Percentiles rank a stretch among this genome's conserved stretches.
Evolutionary conservation across 2,329 filamentous ascomycete species (phyloP).

Genomic region (Cercospora sojina): DNA sequence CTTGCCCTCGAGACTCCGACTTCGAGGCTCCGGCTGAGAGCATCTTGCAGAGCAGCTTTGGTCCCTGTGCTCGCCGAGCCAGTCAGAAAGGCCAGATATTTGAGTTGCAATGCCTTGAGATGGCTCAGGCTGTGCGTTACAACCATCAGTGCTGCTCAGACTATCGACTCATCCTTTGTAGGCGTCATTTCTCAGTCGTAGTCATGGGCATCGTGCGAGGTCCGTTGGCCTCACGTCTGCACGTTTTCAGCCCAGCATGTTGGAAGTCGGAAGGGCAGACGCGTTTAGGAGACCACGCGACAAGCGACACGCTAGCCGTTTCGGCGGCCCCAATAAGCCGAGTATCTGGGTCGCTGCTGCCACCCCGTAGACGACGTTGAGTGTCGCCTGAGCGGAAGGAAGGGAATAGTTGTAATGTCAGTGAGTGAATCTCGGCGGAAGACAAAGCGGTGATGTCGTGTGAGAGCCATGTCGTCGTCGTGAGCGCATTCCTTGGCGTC

Average conservation of each 20-base stretch:
- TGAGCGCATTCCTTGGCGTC: conserved; percentile 1
- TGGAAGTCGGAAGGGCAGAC: background rate
- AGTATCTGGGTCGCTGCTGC: background rate
- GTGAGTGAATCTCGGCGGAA: background rate
- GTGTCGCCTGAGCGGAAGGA: background rate
- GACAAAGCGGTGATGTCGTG: background rate
- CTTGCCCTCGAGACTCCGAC: background rate
- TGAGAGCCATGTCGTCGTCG: background rate
- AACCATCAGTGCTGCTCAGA: conserved; percentile 1
- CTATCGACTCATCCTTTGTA: background rate
- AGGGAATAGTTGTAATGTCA: background rate
- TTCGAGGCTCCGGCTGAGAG: conserved; percentile 13
- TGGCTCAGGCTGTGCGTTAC: conserved; percentile 18
- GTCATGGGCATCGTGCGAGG: background rate
- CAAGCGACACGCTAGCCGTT: conserved; percentile 3
- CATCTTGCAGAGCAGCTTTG: conserved; percentile 54
- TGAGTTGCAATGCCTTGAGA: conserved; percentile 56
- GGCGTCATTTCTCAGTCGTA: background rate
- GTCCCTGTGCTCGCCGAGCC: conserved; percentile 60
- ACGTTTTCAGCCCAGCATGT: background rate
- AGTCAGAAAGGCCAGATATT: conserved; percentile 59
- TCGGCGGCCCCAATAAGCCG: background rate
- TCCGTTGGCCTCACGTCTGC: background rate
- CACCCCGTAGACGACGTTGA: background rate
- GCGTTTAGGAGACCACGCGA: conserved; percentile 6